Conservation (phyloP, 257 asterid genomes). For the Gynochthodes officinalis region DNA sequence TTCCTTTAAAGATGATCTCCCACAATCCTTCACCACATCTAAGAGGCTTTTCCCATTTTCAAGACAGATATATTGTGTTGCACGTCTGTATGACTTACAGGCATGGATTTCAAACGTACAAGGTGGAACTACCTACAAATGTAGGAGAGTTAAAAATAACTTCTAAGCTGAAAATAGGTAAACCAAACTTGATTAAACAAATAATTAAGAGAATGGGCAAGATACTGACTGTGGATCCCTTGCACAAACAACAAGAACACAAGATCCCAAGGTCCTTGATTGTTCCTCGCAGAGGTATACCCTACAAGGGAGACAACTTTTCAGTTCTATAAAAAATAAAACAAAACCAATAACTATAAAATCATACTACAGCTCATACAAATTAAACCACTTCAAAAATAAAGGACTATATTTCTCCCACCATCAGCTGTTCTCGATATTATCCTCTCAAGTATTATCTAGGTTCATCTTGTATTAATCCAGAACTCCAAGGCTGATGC, state of each 20-base stretch:
- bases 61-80: conserved; percentile 86
- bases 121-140: conserved; percentile 76
- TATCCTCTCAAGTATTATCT: no score
- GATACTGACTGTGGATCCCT: conserved; percentile 62
- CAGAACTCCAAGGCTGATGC: no score
- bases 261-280: conserved; percentile 80
- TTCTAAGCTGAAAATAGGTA: conserved; percentile 10
- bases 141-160: conserved; percentile 7
- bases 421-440: no score
- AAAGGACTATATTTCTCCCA: background rate
- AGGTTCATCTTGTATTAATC: no score
- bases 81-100: conserved; percentile 87
- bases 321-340: background rate
- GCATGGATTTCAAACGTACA: conserved; percentile 98
- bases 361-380: background rate
- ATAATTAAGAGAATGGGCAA: conserved; percentile 9
- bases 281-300: conserved; percentile 68
- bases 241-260: conserved; percentile 86
- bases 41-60: conserved; percentile 95
- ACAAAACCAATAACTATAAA: background rate
- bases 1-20: conserved; percentile 63
- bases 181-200: conserved; percentile 12
- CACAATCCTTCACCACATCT: conserved; percentile 91
- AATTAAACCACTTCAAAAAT: no score
- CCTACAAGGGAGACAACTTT: conserved; percentile 25